Percentiles rank a stretch among this genome's conserved stretches.
These are phyloP conservation scores for Coniella lustricola DNA, from an alignment of 2,329 filamentous ascomycete genomes.

Conservation along the genomic window DNA sequence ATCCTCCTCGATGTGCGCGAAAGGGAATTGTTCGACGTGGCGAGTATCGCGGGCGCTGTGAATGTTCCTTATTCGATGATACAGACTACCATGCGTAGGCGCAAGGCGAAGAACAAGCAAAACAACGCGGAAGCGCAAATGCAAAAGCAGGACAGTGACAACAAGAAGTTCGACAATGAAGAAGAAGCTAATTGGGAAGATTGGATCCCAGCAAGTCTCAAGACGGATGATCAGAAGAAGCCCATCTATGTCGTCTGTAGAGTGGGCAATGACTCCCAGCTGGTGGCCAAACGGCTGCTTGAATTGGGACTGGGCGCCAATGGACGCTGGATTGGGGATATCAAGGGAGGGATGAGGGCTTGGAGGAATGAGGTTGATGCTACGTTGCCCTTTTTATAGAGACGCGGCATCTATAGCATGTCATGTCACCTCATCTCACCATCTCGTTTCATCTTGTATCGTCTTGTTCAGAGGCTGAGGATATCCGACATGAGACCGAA, in stretches of 20 bases:
- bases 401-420: no score
- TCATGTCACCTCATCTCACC: no score
- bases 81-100: conserved; percentile 19
- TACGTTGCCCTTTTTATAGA: conserved; percentile 46
- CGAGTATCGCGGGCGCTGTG: conserved; percentile 65
- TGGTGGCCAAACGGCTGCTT: conserved; percentile 59
- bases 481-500: no score
- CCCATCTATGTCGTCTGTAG: conserved; percentile 68
- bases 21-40: conserved; percentile 76
- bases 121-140: no score
- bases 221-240: conserved; percentile 26
- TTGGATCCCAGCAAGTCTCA: conserved; percentile 22
- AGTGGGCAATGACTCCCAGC: conserved; percentile 71
- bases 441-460: no score
- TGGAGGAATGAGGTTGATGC: conserved; percentile 65
- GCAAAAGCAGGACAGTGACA: not conserved
- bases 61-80: conserved; percentile 62
- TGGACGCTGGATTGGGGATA: conserved; percentile 60
- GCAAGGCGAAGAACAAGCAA: conserved; percentile 6
- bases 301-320: conserved; percentile 47
- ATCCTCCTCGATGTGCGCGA: conserved; percentile 78
- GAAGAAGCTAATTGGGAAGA: not conserved
- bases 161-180: not conserved
- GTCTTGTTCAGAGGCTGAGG: no score
- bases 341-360: conserved; percentile 62